These are phyloP conservation scores for Gonium pectorale DNA, from an alignment of 139 green algal species.

Conservation along the genomic window DNA sequence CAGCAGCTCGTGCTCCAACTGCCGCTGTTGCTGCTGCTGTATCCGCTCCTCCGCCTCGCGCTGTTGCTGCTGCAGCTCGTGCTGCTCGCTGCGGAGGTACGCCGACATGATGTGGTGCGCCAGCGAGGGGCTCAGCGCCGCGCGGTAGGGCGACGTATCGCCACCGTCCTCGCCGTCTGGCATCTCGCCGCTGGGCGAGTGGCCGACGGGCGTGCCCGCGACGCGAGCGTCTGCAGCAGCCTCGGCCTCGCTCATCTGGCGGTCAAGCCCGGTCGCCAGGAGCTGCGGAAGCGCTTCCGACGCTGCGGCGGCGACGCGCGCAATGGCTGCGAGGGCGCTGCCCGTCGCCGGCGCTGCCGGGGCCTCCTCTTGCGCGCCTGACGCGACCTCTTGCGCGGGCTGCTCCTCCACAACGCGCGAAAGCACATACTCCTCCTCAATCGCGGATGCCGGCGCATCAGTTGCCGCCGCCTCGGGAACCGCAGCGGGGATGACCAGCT, in stretches of 20 bases:
- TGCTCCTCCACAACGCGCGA: not conserved
- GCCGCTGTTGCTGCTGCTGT: not conserved
- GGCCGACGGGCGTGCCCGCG: no score
- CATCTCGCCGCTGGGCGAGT: not conserved
- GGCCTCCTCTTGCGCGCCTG: not conserved
- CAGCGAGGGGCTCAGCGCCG: constrained; percentile 38
- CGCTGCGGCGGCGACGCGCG: no score
- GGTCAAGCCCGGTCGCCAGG: no score
- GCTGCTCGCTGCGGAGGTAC: constrained; percentile 18
- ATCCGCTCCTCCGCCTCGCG: not conserved
- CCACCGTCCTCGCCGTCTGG: not conserved
- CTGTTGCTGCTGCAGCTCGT: constrained; percentile 35
- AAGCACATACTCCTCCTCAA: no score
- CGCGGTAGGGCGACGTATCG: not conserved
- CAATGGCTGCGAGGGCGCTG: no score
- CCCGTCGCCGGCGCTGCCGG: no score
- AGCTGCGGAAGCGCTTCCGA: no score
- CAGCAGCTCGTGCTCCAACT: not conserved
- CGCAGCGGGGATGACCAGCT: no score
- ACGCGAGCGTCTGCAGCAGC: no score
- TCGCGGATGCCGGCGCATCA: no score
- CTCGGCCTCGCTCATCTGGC: no score
- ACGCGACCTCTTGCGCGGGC: not conserved
- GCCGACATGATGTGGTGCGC: constrained; percentile 39
- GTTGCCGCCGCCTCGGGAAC: no score